Evolutionary conservation across 306 rosid genomes (phyloP).

Genomic region (Senna siamea): DNA sequence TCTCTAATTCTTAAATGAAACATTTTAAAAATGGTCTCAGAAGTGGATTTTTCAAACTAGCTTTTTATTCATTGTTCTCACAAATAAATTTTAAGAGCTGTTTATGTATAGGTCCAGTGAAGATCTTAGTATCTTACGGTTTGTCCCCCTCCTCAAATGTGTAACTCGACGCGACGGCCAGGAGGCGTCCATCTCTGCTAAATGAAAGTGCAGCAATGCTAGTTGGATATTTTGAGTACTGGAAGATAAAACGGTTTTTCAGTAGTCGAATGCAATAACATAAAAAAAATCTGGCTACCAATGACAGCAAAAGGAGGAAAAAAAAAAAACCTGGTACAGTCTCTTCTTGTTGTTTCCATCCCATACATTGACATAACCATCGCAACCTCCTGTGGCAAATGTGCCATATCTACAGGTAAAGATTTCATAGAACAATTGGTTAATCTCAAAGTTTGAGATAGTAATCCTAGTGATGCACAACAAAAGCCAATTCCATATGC

Average conservation of each 20-base stretch:
- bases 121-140: conserved; percentile 36
- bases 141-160: conserved; percentile 91
- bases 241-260: conserved; percentile 38
- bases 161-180: conserved; percentile 97
- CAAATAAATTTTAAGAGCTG: too few species aligned
- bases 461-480: not conserved
- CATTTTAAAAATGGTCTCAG: too few species aligned
- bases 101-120: not conserved
- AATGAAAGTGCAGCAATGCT: conserved; percentile 95
- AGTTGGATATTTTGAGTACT: conserved; percentile 90
- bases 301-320: not conserved
- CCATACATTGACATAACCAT: conserved; percentile 92
- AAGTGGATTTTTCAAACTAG: too few species aligned
- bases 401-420: conserved; percentile 80
- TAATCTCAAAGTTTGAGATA: not conserved
- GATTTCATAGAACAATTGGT: conserved; percentile 27
- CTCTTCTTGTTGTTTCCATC: conserved; percentile 97
- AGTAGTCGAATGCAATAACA: conserved; percentile 1
- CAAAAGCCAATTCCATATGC: not conserved
- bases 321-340: conserved; percentile 73
- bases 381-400: conserved; percentile 97
- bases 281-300: not conserved
- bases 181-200: conserved; percentile 88
- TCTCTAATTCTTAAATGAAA: too few species aligned
- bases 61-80: too few species aligned